Conservation (phyloP, 768 basidiomycete genomes). For the Pluteus cervinus region DNA sequence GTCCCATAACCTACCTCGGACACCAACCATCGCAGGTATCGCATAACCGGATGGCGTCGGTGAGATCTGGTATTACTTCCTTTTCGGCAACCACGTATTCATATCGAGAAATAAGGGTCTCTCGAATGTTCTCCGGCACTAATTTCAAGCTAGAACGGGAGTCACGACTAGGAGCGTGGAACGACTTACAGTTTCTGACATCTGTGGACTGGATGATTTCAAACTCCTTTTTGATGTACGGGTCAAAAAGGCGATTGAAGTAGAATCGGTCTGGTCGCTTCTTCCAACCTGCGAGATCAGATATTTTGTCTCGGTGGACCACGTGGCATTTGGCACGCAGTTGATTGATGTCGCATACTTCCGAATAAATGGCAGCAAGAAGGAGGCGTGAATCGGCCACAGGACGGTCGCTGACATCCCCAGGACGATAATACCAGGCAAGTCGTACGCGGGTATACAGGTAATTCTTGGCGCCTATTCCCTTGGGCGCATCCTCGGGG, state of each 20-base stretch:
- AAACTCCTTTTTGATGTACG: conserved; percentile 97
- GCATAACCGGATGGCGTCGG: conserved; percentile 80
- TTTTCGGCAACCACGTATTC: conserved; percentile 96
- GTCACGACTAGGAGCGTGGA: conserved; percentile 13
- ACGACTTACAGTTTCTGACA: conserved; percentile 79
- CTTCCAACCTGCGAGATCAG: conserved; percentile 91
- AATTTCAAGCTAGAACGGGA: conserved; percentile 17
- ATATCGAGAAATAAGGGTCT: conserved; percentile 73
- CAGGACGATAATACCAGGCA: conserved; percentile 95
- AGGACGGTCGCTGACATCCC: conserved; percentile 90
- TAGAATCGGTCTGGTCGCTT: conserved; percentile 93
- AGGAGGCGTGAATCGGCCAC: conserved; percentile 89
- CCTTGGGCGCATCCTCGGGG: conserved; percentile 65
- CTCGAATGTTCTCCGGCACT: conserved; percentile 82
- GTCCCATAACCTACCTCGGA: conserved; percentile 54
- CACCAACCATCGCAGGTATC: conserved; percentile 87
- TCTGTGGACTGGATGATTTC: conserved; percentile 86
- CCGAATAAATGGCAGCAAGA: conserved; percentile 93
- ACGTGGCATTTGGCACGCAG: conserved; percentile 92
- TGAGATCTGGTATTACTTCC: conserved; percentile 86
- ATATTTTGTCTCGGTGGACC: conserved; percentile 91
- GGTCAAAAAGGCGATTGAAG: conserved; percentile 93
- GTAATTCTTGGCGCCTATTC: conserved; percentile 60
- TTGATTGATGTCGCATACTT: conserved; percentile 92
- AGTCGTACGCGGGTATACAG: conserved; percentile 80